phyloP scores from a whole-genome alignment of 306 rosid species.

The Cicer arietinum region DNA sequence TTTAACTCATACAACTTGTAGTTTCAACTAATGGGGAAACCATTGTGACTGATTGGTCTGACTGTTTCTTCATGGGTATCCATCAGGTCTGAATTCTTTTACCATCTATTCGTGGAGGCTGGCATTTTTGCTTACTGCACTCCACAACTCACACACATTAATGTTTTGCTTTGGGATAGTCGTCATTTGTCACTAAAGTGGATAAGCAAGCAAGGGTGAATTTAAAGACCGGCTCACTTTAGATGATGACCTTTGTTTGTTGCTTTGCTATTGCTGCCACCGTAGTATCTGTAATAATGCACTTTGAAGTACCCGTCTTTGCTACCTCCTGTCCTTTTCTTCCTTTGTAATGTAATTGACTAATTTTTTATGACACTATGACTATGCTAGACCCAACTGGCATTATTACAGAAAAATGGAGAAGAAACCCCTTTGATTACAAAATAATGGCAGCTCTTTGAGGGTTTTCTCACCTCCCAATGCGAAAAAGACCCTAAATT shows the following conservation, averaged over 20 bases:
- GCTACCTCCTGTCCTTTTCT: not conserved
- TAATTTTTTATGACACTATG: not conserved
- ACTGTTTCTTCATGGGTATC: not conserved
- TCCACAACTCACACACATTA: not conserved
- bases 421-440: not conserved
- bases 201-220: not conserved
- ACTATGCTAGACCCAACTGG: not conserved
- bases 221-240: not conserved
- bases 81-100: not conserved
- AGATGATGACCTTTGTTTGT: not conserved
- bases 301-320: not conserved
- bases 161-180: conserved; percentile 1
- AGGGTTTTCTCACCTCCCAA: not conserved
- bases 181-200: not conserved
- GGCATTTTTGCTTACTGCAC: not conserved
- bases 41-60: not conserved
- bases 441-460: not conserved
- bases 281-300: conserved; percentile 3
- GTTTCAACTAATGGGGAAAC: conserved; percentile 8
- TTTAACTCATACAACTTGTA: conserved; percentile 16
- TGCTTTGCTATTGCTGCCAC: conserved; percentile 8
- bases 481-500: not conserved
- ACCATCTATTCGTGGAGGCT: not conserved
- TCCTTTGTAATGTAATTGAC: conserved; percentile 18
- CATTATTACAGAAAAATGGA: not conserved